Conservation (phyloP, 768 basidiomycete species). For the Suillus hirtellus region DNA sequence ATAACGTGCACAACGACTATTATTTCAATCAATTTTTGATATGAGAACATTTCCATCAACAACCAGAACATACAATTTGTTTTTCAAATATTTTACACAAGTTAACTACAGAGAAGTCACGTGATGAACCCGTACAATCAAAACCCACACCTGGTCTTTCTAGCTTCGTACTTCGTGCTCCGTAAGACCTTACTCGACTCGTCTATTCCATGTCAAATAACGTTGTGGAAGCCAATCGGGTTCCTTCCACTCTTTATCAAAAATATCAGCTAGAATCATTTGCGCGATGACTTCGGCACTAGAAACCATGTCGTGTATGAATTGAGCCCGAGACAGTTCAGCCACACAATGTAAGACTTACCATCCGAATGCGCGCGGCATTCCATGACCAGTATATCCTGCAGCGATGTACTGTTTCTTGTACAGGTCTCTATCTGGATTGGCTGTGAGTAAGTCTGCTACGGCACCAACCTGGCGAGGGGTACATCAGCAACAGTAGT, state of each 20-base stretch:
- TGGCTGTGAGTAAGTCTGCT: background rate
- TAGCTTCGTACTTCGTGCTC: background rate
- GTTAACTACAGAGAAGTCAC: no score
- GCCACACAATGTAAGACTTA: constrained; percentile 7
- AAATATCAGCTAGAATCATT: constrained; percentile 56
- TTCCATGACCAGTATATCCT: constrained; percentile 73
- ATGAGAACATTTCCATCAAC: constrained; percentile 1
- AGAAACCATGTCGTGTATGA: background rate
- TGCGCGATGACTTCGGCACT: constrained; percentile 64
- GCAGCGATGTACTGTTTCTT: constrained; percentile 69
- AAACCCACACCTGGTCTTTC: no score
- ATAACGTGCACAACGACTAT: background rate
- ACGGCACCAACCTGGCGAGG: constrained; percentile 8
- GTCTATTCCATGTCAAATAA: constrained; percentile 41
- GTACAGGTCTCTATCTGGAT: constrained; percentile 17
- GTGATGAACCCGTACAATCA: no score
- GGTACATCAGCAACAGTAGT: background rate
- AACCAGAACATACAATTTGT: background rate
- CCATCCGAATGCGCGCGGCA: constrained; percentile 72
- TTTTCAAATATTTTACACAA: background rate
- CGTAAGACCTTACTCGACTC: constrained; percentile 2
- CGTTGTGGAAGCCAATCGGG: constrained; percentile 67
- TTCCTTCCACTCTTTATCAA: constrained; percentile 43
- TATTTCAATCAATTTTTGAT: constrained; percentile 6
- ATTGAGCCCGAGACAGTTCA: background rate